Percentiles rank a stretch among this genome's conserved stretches.
These are phyloP conservation scores for Licmophora abbreviata DNA, from an alignment of 108 stramenopile genomes.

Conservation along the genomic window DNA sequence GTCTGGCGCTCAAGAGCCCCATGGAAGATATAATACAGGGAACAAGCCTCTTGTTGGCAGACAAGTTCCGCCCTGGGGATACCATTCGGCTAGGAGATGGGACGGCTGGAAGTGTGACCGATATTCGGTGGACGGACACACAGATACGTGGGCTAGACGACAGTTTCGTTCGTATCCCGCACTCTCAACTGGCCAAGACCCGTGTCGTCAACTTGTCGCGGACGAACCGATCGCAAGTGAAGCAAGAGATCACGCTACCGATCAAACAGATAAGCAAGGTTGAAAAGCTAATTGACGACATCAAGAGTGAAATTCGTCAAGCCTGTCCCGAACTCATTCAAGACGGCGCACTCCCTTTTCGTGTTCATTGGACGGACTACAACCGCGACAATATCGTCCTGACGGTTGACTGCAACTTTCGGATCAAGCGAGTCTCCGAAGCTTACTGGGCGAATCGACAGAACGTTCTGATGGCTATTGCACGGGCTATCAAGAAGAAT, in stretches of 20 bases:
- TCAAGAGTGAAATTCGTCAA: conserved; percentile 40
- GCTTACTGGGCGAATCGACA: conserved; percentile 41
- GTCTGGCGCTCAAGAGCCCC: conserved; percentile 7
- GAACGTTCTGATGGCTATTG: conserved; percentile 40
- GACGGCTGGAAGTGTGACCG: conserved; percentile 28
- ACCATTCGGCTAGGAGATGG: conserved; percentile 50
- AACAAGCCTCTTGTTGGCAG: conserved; percentile 38
- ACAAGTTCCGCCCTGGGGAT: conserved; percentile 51
- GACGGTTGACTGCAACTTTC: conserved; percentile 39
- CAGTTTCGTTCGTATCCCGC: conserved; percentile 44
- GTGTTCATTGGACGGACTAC: conserved; percentile 39
- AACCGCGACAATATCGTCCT: conserved; percentile 34
- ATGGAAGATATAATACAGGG: conserved; percentile 37
- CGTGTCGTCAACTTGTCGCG: conserved; percentile 43
- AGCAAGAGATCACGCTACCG: conserved; percentile 43
- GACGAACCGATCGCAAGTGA: conserved; percentile 45
- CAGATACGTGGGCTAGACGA: conserved; percentile 29
- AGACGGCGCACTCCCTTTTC: conserved; percentile 50
- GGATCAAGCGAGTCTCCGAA: conserved; percentile 28
- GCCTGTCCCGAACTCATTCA: conserved; percentile 49
- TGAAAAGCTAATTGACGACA: conserved; percentile 32
- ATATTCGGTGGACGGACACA: conserved; percentile 44
- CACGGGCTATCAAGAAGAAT: conserved; percentile 37
- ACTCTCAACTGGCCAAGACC: conserved; percentile 35
- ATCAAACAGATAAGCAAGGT: conserved; percentile 52